A percentile compares a stretch with the other conserved stretches of the same genome.
Conservation (phyloP, 2,329 filamentous ascomycete species). For the Chlorencoelia australis region DNA sequence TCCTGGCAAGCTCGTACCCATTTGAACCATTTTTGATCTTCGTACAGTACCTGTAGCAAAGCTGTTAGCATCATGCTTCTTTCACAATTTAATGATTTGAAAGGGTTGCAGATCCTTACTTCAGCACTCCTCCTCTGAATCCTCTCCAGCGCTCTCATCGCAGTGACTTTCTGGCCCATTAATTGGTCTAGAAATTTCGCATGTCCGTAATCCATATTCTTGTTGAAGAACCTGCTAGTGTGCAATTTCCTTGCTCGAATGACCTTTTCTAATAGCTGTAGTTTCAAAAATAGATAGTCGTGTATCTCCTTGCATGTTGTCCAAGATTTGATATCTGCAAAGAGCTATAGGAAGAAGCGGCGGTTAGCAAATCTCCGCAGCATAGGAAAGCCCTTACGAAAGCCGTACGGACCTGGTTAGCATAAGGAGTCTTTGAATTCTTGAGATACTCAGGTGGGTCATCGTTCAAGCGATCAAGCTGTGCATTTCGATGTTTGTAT, state of each 20-base stretch:
- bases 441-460: slow-evolving; percentile 31
- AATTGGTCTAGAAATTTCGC: slow-evolving; percentile 31
- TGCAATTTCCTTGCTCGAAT: slow-evolving; percentile 34
- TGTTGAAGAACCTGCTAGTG: slow-evolving; percentile 33
- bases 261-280: slow-evolving; percentile 30
- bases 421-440: slow-evolving; percentile 27
- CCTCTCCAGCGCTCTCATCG: slow-evolving; percentile 30
- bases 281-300: slow-evolving; percentile 29
- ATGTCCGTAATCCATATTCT: slow-evolving; percentile 34
- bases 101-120: slow-evolving; percentile 17
- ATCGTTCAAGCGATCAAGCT: slow-evolving; percentile 31
- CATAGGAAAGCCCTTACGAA: too few relatives aligned
- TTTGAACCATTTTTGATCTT: slow-evolving; percentile 38
- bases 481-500: slow-evolving; percentile 38
- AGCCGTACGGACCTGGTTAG: too few relatives aligned
- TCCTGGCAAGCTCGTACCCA: slow-evolving; percentile 37
- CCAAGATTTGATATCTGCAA: slow-evolving; percentile 31
- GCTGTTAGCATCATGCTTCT: not conserved
- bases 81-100: not conserved
- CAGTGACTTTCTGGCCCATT: slow-evolving; percentile 25
- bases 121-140: slow-evolving; percentile 33
- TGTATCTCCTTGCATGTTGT: slow-evolving; percentile 30
- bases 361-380: too few relatives aligned
- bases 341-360: too few relatives aligned
- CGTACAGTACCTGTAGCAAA: slow-evolving; percentile 26